A percentile compares a stretch with the other conserved stretches of the same genome.
Evolutionary conservation across 768 basidiomycete genomes (phyloP).

Genomic region (Inosperma sp.): DNA sequence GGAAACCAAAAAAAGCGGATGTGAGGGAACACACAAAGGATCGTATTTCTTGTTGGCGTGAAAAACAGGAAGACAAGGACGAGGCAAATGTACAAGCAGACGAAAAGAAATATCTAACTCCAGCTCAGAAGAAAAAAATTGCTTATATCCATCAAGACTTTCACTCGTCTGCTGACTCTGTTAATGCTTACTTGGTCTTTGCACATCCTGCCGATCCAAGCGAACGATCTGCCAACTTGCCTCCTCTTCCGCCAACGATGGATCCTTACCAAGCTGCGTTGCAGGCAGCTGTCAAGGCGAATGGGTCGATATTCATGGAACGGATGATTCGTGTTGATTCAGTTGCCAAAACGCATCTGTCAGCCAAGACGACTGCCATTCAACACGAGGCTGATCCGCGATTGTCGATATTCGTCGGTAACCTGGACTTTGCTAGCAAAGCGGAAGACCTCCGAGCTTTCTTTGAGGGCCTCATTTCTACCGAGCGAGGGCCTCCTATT

Average conservation of each 20-base stretch:
- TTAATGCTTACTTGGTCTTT: constrained; percentile 91
- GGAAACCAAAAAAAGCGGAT: constrained; percentile 28
- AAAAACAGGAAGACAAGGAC: constrained; percentile 38
- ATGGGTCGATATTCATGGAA: constrained; percentile 72
- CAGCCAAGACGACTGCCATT: constrained; percentile 18
- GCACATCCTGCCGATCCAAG: constrained; percentile 53
- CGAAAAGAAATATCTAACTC: constrained; percentile 66
- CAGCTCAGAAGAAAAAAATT: constrained; percentile 86
- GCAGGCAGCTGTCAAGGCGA: constrained; percentile 51
- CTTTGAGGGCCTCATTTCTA: constrained; percentile 72
- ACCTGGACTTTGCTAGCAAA: constrained; percentile 85
- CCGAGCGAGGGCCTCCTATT: constrained; percentile 62
- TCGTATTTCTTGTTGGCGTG: constrained; percentile 58
- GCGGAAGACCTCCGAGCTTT: constrained; percentile 87
- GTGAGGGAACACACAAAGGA: constrained; percentile 50
- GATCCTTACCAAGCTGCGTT: constrained; percentile 70
- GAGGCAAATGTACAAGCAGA: constrained; percentile 41
- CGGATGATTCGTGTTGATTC: constrained; percentile 77
- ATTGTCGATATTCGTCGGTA: constrained; percentile 84
- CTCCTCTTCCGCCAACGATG: constrained; percentile 45
- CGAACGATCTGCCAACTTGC: constrained; percentile 45
- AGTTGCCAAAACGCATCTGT: constrained; percentile 40
- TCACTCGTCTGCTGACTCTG: constrained; percentile 67
- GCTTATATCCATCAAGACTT: constrained; percentile 93
- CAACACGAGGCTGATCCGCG: constrained; percentile 61